Conservation (phyloP, 2,329 filamentous ascomycete genomes). For the Colletotrichum theobromicola region DNA sequence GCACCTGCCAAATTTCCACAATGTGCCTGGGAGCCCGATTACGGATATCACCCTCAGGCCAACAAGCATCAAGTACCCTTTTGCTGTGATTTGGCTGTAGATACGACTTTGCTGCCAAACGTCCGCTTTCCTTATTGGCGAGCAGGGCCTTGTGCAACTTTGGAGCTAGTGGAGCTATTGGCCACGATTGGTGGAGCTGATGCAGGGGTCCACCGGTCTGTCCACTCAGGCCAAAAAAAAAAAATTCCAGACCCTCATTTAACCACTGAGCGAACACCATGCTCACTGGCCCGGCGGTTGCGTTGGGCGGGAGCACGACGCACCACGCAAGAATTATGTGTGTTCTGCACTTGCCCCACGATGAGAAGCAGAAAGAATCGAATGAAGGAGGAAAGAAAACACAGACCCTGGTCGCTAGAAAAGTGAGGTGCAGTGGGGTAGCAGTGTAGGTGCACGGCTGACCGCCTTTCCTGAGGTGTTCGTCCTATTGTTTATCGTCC, state of each 20-base stretch:
- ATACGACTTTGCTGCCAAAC: not conserved
- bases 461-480: conserved; percentile 11
- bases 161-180: not conserved
- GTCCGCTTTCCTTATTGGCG: not conserved
- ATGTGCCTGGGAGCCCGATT: not conserved
- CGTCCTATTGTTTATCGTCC: not conserved
- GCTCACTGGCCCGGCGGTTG: not conserved
- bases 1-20: not conserved
- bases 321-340: not conserved
- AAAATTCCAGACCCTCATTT: conserved; percentile 9
- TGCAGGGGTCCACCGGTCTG: conserved; percentile 4
- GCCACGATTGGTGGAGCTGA: not conserved
- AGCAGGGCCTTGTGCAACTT: not conserved
- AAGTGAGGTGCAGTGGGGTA: not conserved
- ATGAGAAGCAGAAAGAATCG: not conserved
- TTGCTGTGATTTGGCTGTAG: not conserved
- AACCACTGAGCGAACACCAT: conserved; percentile 20
- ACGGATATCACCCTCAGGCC: not conserved
- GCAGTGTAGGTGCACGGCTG: not conserved
- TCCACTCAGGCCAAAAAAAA: not conserved
- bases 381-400: not conserved
- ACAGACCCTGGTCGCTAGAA: not conserved
- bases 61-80: not conserved
- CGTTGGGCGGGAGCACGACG: not conserved
- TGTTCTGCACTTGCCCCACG: not conserved